These are phyloP conservation scores for Crithidia brevicula DNA, from an alignment of 208 protist genomes.

Conservation along the genomic window DNA sequence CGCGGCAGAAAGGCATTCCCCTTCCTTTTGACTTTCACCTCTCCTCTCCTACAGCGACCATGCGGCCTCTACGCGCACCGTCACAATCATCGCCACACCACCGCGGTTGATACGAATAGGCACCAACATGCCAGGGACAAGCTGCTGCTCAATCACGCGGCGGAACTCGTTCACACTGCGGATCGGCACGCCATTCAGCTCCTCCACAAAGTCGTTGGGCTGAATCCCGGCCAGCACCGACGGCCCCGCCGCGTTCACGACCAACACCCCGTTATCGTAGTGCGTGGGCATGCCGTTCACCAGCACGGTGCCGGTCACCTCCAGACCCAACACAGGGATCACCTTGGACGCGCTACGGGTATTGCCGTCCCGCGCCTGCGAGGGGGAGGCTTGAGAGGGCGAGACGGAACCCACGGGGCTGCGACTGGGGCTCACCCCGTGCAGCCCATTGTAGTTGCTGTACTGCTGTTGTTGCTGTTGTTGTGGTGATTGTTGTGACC, in stretches of 20 bases:
- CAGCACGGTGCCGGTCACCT: slow-evolving; percentile 60
- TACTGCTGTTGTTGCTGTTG: neutral
- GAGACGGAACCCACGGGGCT: slow-evolving; percentile 7
- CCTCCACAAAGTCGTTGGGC: slow-evolving; percentile 60
- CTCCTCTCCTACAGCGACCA: slow-evolving; percentile 16
- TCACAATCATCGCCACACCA: slow-evolving; percentile 42
- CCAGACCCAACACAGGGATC: slow-evolving; percentile 53
- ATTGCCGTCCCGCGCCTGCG: neutral
- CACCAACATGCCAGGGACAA: slow-evolving; percentile 34
- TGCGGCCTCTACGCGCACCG: slow-evolving; percentile 33
- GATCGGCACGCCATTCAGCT: slow-evolving; percentile 48
- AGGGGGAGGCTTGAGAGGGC: slow-evolving; percentile 8
- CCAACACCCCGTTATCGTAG: slow-evolving; percentile 67
- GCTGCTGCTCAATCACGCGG: slow-evolving; percentile 40
- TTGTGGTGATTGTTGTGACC: neutral
- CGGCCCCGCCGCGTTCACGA: slow-evolving; percentile 63
- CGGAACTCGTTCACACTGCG: slow-evolving; percentile 48
- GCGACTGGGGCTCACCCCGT: slow-evolving; percentile 6
- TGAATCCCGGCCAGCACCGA: slow-evolving; percentile 59
- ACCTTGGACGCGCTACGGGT: slow-evolving; percentile 5
- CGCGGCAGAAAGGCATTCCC: no score
- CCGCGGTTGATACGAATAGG: slow-evolving; percentile 52
- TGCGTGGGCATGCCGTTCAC: slow-evolving; percentile 59
- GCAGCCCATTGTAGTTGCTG: neutral
- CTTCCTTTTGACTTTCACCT: no score